Conservation (phyloP, 2,329 filamentous ascomycete species). For the Diaporthe citri region DNA sequence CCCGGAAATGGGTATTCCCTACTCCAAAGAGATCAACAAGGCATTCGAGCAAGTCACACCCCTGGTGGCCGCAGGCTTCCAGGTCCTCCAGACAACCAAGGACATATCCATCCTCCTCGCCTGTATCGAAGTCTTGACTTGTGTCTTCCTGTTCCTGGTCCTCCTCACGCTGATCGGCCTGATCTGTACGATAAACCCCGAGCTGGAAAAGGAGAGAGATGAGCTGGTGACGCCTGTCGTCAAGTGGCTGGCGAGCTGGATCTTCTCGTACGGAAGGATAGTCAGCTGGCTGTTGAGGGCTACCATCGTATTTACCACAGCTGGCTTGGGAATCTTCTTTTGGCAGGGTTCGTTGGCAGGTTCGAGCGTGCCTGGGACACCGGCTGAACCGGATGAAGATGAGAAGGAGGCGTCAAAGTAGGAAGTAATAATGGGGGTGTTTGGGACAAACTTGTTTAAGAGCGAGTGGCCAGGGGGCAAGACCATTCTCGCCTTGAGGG, state of each 20-base stretch:
- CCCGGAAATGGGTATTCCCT: slow-evolving; percentile 38
- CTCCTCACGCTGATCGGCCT: slow-evolving; percentile 36
- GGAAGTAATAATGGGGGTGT: not conserved
- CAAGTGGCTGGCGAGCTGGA: slow-evolving; percentile 37
- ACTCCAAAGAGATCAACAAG: slow-evolving; percentile 37
- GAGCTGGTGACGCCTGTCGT: slow-evolving; percentile 37
- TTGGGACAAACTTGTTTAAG: too few relatives aligned
- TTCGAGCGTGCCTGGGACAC: slow-evolving; percentile 30
- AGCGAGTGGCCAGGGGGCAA: not conserved
- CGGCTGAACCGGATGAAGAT: slow-evolving; percentile 13
- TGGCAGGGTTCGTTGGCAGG: slow-evolving; percentile 35
- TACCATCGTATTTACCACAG: slow-evolving; percentile 13
- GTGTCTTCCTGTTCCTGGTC: slow-evolving; percentile 32
- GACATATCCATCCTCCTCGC: slow-evolving; percentile 40
- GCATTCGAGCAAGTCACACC: slow-evolving; percentile 39
- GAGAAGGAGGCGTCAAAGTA: not conserved
- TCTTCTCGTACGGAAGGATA: slow-evolving; percentile 34
- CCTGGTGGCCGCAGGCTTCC: slow-evolving; percentile 38
- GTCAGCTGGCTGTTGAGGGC: slow-evolving; percentile 31
- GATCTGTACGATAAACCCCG: slow-evolving; percentile 36
- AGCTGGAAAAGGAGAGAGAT: slow-evolving; percentile 28
- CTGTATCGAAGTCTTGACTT: slow-evolving; percentile 38
- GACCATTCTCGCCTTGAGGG: not conserved
- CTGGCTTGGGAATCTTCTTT: slow-evolving; percentile 32
- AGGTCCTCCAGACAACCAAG: slow-evolving; percentile 40